These are phyloP conservation scores for Grigorovia jiainica DNA, from an alignment of 805 yeast species.

Conservation along the genomic window DNA sequence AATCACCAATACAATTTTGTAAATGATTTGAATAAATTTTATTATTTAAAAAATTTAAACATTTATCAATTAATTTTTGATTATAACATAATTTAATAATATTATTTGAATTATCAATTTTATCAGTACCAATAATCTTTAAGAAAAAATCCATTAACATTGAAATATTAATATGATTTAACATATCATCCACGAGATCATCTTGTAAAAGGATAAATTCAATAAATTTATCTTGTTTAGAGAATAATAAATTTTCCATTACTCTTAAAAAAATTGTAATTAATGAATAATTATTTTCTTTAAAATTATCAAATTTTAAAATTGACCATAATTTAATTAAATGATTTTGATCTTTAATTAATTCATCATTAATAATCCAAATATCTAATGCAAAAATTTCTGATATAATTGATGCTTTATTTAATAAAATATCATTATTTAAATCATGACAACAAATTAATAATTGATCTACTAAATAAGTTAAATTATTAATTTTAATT, in stretches of 20 bases:
- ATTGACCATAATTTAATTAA: conserved; percentile 69
- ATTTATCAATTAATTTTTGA: conserved; percentile 61
- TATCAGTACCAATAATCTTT: conserved; percentile 82
- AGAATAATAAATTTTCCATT: conserved; percentile 75
- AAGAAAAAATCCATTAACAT: conserved; percentile 82
- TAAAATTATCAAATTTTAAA: conserved; percentile 42
- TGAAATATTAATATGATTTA: conserved; percentile 73
- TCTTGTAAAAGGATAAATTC: conserved; percentile 12
- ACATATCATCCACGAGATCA: conserved; percentile 41
- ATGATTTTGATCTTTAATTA: conserved; percentile 59
- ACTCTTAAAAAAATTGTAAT: conserved; percentile 79
- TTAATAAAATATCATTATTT: conserved; percentile 4
- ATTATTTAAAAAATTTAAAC: conserved; percentile 51
- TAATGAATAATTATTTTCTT: conserved; percentile 57
- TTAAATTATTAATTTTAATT: conserved; percentile 15
- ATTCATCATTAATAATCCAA: conserved; percentile 82
- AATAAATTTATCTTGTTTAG: conserved; percentile 39
- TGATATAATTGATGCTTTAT: conserved; percentile 33
- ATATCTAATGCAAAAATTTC: conserved; percentile 85
- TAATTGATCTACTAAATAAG: conserved; percentile 19
- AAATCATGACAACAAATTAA: background rate
- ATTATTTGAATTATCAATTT: conserved; percentile 78
- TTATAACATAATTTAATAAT: conserved; percentile 63
- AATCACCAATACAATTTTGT: conserved; percentile 88
- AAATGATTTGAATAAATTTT: conserved; percentile 50